Conservation (phyloP, 2,329 filamentous ascomycete species). For the Diplodia mutila region DNA sequence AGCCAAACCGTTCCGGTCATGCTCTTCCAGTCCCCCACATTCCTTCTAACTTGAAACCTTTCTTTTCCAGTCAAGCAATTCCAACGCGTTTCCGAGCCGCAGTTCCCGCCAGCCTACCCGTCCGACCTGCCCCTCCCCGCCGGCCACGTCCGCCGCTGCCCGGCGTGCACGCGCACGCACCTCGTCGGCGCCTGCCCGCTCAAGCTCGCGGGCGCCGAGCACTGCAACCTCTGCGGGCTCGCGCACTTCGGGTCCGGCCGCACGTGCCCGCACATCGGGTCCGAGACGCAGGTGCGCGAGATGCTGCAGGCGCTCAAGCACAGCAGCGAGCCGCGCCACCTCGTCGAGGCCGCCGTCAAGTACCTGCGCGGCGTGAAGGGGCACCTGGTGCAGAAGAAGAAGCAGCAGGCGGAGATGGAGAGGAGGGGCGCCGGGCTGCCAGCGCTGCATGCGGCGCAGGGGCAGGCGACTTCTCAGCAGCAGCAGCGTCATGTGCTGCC, state of each 20-base stretch:
- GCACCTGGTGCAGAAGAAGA: slow-evolving; percentile 58
- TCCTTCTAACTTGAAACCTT: neutral
- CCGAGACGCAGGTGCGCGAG: slow-evolving; percentile 64
- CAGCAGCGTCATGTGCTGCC: neutral
- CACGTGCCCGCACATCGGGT: slow-evolving; percentile 65
- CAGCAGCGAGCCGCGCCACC: slow-evolving; percentile 58
- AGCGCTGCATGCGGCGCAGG: neutral
- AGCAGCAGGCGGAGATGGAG: slow-evolving; percentile 31
- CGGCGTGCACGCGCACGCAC: slow-evolving; percentile 60
- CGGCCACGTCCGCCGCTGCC: slow-evolving; percentile 46
- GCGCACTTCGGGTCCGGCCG: slow-evolving; percentile 61
- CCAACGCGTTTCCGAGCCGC: slow-evolving; percentile 32
- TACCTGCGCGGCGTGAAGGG: slow-evolving; percentile 63
- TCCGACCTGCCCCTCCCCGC: slow-evolving; percentile 33
- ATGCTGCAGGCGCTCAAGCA: slow-evolving; percentile 67
- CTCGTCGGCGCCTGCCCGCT: slow-evolving; percentile 63
- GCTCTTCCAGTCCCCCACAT: neutral
- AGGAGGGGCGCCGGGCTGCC: neutral
- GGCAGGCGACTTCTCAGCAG: too few relatives aligned
- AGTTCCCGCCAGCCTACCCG: slow-evolving; percentile 35
- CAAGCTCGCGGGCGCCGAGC: slow-evolving; percentile 61
- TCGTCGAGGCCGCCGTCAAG: slow-evolving; percentile 58
- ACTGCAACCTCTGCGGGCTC: slow-evolving; percentile 67
- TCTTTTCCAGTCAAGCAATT: slow-evolving; percentile 39
- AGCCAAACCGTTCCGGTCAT: neutral